phyloP scores from a whole-genome alignment of 768 basidiomycete species.

The Agrocybe praecox region DNA sequence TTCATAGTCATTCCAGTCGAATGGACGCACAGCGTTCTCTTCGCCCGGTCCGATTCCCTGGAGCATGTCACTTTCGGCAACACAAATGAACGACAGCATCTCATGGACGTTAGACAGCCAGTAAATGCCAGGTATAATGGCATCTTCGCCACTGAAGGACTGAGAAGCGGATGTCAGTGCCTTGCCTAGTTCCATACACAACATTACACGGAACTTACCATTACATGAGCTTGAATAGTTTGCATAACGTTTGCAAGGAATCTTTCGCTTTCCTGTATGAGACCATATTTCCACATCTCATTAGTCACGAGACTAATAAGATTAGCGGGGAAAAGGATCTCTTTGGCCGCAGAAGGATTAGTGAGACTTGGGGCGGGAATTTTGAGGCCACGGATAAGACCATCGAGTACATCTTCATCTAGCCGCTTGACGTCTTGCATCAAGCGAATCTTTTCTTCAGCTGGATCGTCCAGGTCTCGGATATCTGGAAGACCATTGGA shows the following conservation, averaged over 20 bases:
- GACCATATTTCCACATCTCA: slow-evolving; percentile 99
- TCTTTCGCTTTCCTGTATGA: slow-evolving; percentile 95
- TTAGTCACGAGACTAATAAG: slow-evolving; percentile 98
- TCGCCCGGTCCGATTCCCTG: slow-evolving; percentile 97
- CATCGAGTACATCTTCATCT: slow-evolving; percentile 92
- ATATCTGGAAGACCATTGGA: slow-evolving; percentile 72
- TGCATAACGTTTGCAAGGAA: slow-evolving; percentile 99
- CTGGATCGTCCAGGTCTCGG: slow-evolving; percentile 80
- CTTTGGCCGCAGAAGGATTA: slow-evolving; percentile 93
- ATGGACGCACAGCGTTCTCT: slow-evolving; percentile 87
- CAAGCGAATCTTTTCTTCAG: slow-evolving; percentile 92
- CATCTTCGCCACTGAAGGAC: slow-evolving; percentile 93
- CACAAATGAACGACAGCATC: slow-evolving; percentile 97
- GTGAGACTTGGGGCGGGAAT: slow-evolving; percentile 89
- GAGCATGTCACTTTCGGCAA: slow-evolving; percentile 98
- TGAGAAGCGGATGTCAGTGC: slow-evolving; percentile 27
- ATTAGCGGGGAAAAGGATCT: slow-evolving; percentile 98
- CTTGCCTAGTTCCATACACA: background rate
- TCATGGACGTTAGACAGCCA: slow-evolving; percentile 99
- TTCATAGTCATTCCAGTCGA: slow-evolving; percentile 98
- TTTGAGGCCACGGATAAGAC: slow-evolving; percentile 88
- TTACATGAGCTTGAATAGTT: slow-evolving; percentile 94
- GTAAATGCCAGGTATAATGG: slow-evolving; percentile 95
- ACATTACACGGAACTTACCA: slow-evolving; percentile 60
- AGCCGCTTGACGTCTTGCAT: slow-evolving; percentile 89